phyloP scores from a whole-genome alignment of 208 protist species.

The Leishmania tarentolae region DNA sequence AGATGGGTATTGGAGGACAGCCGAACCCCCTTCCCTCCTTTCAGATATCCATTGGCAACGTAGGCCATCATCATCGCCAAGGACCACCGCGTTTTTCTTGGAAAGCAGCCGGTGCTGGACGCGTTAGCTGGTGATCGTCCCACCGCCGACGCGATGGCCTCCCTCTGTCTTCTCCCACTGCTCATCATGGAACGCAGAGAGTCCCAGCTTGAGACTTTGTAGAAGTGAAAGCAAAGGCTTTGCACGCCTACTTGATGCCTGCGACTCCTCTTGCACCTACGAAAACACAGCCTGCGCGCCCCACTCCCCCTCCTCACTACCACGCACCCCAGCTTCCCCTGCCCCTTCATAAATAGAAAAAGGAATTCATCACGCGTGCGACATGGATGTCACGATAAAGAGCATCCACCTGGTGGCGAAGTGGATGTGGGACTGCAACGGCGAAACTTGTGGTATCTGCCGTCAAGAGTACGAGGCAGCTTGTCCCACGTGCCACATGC shows the following conservation, averaged over 20 bases:
- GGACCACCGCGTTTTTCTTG: background rate
- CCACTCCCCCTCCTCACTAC: background rate
- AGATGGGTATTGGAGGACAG: background rate
- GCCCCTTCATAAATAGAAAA: background rate
- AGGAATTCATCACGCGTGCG: background rate
- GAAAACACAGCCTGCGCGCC: background rate
- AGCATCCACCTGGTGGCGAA: slow-evolving; percentile 77
- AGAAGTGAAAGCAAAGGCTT: background rate
- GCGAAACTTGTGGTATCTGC: slow-evolving; percentile 92
- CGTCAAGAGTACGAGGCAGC: slow-evolving; percentile 81
- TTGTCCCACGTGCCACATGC: slow-evolving; percentile 82
- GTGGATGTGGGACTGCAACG: slow-evolving; percentile 88
- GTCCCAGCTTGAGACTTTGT: background rate
- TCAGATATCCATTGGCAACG: background rate
- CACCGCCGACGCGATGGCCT: background rate
- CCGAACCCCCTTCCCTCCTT: background rate
- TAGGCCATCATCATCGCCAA: background rate
- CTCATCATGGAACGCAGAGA: background rate
- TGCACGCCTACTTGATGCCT: background rate
- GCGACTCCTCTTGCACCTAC: background rate
- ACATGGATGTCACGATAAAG: slow-evolving; percentile 85
- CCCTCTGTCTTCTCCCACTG: background rate
- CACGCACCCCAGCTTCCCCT: background rate
- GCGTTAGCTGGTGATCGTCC: too few species aligned
- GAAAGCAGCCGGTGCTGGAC: background rate